phyloP scores from a whole-genome alignment of 2,329 filamentous ascomycete genomes.

The Celoporthe dispersa region DNA sequence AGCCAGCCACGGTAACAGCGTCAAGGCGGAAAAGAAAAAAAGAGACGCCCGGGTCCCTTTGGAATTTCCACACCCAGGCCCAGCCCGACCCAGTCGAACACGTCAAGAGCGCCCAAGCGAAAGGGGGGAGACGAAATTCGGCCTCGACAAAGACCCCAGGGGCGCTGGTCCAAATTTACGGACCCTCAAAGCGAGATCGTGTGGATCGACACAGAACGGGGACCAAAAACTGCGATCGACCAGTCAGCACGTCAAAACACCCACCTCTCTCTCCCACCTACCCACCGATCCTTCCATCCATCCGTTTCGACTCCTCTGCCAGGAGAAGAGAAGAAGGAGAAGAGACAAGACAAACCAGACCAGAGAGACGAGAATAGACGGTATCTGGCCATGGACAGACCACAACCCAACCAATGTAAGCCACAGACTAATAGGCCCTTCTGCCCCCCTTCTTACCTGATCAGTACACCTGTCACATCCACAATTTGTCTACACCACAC shows the following conservation, averaged over 20 bases:
- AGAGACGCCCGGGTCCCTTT: neutral
- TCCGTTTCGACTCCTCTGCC: neutral
- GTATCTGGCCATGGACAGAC: neutral
- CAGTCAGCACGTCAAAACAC: neutral
- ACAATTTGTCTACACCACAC: neutral
- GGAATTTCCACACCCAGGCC: neutral
- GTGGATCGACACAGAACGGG: neutral
- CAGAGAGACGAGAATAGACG: neutral
- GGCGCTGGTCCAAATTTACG: neutral
- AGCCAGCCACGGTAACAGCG: neutral
- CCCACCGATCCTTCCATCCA: neutral
- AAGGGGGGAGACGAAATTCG: constrained; percentile 3
- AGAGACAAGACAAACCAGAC: neutral
- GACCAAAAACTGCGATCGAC: neutral
- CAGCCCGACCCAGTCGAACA: neutral
- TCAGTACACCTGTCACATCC: neutral
- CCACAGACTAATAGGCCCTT: neutral
- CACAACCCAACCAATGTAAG: neutral
- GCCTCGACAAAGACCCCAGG: neutral
- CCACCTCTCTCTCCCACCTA: neutral
- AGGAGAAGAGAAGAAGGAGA: neutral
- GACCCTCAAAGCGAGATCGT: constrained; percentile 11
- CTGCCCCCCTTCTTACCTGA: neutral
- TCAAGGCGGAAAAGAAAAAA: neutral
- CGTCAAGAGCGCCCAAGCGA: neutral